A percentile compares a stretch with the other conserved stretches of the same genome.
Evolutionary conservation across 2,329 filamentous ascomycete species (phyloP).

Genomic region (Fusarium sp.): DNA sequence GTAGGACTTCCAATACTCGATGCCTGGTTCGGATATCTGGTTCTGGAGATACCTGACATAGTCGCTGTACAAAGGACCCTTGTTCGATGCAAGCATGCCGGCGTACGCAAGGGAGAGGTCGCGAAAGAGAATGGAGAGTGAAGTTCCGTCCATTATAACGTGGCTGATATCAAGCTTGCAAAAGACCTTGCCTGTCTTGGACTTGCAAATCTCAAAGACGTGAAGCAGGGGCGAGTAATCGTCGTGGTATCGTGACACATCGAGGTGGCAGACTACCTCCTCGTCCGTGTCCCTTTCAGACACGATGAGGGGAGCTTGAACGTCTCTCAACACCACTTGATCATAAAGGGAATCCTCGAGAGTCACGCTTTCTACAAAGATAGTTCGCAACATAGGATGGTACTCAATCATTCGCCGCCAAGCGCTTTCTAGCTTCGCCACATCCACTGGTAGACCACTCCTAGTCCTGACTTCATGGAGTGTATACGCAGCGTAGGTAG

Average conservation of each 20-base stretch:
- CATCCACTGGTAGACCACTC: slow-evolving; percentile 35
- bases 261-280: slow-evolving; percentile 8
- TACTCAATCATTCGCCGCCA: slow-evolving; percentile 57
- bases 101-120: slow-evolving; percentile 33
- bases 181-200: slow-evolving; percentile 39
- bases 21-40: slow-evolving; percentile 1
- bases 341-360: slow-evolving; percentile 58
- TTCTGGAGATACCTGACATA: slow-evolving; percentile 28
- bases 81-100: neutral
- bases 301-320: slow-evolving; percentile 10
- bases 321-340: slow-evolving; percentile 55
- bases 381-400: slow-evolving; percentile 58
- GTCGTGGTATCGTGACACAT: slow-evolving; percentile 9
- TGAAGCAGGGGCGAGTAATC: slow-evolving; percentile 18
- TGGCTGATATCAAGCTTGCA: slow-evolving; percentile 41
- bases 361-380: slow-evolving; percentile 60
- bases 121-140: slow-evolving; percentile 36
- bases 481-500: slow-evolving; percentile 50
- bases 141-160: slow-evolving; percentile 38
- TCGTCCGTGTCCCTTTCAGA: slow-evolving; percentile 27
- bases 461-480: slow-evolving; percentile 40
- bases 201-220: slow-evolving; percentile 32
- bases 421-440: slow-evolving; percentile 16
- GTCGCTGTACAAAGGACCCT: slow-evolving; percentile 32
- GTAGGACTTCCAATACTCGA: slow-evolving; percentile 35